phyloP scores from a whole-genome alignment of 257 asterid genomes.

The Salvia rosmarinus region DNA sequence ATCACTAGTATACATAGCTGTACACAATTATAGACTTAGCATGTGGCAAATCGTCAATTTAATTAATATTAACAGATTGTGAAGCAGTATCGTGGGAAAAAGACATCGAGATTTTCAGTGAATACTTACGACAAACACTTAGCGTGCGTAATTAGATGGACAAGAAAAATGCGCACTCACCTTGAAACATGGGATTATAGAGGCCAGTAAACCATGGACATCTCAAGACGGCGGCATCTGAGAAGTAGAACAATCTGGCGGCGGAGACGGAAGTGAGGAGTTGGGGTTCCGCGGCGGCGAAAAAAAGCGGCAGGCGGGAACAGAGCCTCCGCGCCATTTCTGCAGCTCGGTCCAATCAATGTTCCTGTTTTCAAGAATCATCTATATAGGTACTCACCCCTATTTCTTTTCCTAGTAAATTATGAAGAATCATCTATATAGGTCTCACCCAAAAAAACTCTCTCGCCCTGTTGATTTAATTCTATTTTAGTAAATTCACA shows the following conservation, averaged over 20 bases:
- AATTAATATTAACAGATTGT: neutral
- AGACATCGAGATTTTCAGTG: neutral
- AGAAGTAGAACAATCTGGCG: slow-evolving; percentile 8
- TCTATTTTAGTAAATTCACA: too few species aligned
- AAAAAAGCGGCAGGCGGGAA: too few species aligned
- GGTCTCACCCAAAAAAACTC: too few species aligned
- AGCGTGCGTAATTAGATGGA: slow-evolving; percentile 9
- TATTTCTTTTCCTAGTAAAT: too few species aligned
- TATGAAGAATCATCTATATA: too few species aligned
- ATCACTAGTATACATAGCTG: neutral
- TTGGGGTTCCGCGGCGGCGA: slow-evolving; percentile 34
- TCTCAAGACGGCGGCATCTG: too few species aligned
- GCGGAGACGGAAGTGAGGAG: slow-evolving; percentile 13
- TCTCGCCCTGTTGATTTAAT: too few species aligned
- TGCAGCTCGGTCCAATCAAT: too few species aligned
- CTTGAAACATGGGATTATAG: slow-evolving; percentile 41
- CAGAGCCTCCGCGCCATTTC: too few species aligned
- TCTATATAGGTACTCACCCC: too few species aligned
- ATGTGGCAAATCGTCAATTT: neutral
- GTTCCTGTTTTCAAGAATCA: too few species aligned
- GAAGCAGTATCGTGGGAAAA: neutral
- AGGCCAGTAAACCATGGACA: slow-evolving; percentile 17
- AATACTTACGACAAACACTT: slow-evolving; percentile 45
- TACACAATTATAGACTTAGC: neutral
- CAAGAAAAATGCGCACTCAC: slow-evolving; percentile 25